Conservation (phyloP, 306 rosid genomes). For the Trichosanthes truncata region DNA sequence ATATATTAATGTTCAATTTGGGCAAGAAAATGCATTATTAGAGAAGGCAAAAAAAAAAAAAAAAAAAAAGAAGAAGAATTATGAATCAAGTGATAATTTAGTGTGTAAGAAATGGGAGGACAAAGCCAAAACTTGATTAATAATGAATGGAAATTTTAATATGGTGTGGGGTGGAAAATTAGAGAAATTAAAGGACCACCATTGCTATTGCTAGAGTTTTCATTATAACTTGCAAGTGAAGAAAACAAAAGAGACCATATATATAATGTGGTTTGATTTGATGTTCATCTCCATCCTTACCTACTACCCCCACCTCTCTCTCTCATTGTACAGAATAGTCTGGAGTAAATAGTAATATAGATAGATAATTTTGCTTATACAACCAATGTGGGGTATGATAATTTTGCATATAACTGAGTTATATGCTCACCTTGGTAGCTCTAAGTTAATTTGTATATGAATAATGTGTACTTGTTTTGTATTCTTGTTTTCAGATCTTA, state of each 20-base stretch:
- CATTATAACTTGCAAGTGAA: background rate
- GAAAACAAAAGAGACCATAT: background rate
- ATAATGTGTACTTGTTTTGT: too few species aligned
- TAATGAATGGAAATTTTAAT: background rate
- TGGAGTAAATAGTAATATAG: too few species aligned
- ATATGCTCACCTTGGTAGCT: too few species aligned
- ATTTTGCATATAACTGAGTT: too few species aligned
- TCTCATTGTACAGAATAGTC: background rate
- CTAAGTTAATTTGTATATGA: too few species aligned
- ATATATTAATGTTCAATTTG: background rate
- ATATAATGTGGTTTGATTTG: background rate
- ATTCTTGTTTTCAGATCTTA: too few species aligned
- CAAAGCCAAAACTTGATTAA: background rate
- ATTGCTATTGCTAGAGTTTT: background rate
- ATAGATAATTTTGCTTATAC: too few species aligned
- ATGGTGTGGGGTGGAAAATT: background rate
- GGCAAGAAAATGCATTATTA: background rate
- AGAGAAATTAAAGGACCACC: background rate
- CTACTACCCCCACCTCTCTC: background rate
- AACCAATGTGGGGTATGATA: too few species aligned
- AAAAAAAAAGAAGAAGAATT: background rate
- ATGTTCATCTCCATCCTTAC: background rate
- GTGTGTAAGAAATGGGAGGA: background rate
- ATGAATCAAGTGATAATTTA: background rate
- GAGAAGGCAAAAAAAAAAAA: too few species aligned